Evolutionary conservation across 108 stramenopile species (phyloP).

Genomic region (Cylindrotheca fusiformis): DNA sequence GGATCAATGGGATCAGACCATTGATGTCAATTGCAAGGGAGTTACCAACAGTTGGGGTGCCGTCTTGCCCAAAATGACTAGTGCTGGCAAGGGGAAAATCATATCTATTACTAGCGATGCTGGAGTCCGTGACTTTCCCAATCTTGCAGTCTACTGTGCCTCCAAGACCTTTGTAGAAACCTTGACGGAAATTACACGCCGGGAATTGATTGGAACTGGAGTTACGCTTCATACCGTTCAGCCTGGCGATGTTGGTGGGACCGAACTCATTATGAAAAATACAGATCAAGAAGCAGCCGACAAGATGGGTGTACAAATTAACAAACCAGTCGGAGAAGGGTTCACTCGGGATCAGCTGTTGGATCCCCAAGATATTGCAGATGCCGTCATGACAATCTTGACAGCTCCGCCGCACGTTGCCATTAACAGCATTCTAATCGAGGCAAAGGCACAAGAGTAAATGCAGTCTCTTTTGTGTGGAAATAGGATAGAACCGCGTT

Average conservation of each 20-base stretch:
- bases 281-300: conserved; percentile 48
- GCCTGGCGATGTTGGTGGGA: conserved; percentile 60
- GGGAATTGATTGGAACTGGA: conserved; percentile 52
- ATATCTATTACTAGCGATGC: conserved; percentile 80
- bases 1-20: conserved; percentile 79
- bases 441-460: conserved; percentile 54
- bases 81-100: conserved; percentile 70
- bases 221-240: conserved; percentile 51
- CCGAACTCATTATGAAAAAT: conserved; percentile 46
- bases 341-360: conserved; percentile 50
- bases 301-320: conserved; percentile 47
- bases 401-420: conserved; percentile 79
- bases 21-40: conserved; percentile 84
- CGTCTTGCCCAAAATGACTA: conserved; percentile 55
- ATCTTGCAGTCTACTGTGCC: conserved; percentile 71
- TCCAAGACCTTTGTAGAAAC: conserved; percentile 76
- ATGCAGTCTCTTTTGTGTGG: background rate
- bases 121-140: conserved; percentile 61
- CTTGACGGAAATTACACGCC: conserved; percentile 39
- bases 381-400: conserved; percentile 71
- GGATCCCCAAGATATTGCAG: conserved; percentile 71
- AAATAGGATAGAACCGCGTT: no score
- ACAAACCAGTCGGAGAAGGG: conserved; percentile 58
- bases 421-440: conserved; percentile 75
- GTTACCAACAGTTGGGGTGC: conserved; percentile 64